Base-by-base conservation (phyloP, 768 basidiomycete species). In the Amylocystis lapponica region DNA sequence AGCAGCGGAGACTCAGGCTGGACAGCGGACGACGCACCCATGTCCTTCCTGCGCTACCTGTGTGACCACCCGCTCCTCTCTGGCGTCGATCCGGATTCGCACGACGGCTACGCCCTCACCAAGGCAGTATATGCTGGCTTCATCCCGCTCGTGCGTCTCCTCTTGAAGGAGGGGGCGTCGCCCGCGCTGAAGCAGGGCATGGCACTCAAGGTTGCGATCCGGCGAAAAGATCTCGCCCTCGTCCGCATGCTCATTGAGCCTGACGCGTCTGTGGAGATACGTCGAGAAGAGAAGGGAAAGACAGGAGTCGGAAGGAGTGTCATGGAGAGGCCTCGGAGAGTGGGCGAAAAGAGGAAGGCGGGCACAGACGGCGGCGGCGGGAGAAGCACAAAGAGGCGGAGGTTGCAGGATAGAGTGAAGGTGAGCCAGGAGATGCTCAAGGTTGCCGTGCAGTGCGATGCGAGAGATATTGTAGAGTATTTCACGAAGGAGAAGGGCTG, bases 101-200 rank as follows among this genome's bases (percentile, higher is more conserved):
- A 87, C 60, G 70, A 76, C 3, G 94, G 93, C 1, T 96, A 93
- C 56, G 82, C 85, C 0, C 77, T 96, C 30, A 80, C 79, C 13
- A 81, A 77, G 50, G 90, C 93, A 2, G 86, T 91, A 1, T 70
- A 81, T 27, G 79, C 75, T 0, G 67, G 68, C 17, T 82, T 83
- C 49, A 42, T 71, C 1, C 79, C 81, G 3, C 75, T 96, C 7
- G 68, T 92, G 1, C 66, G 61, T 19, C 82, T 88, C 51, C 71
- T 97, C 13, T 77, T 96, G 37, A 66, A 68, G 3, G 67, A 80
- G 16, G 84, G 80, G 3, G 92, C 89, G 0, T 83, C 82, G 10
- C 92, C 93, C 0, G 55, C 56, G 4, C 63, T 63, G 48, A 85
- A 83, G 53, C 60, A 72, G 11, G 72, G 67, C 17, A 65, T 92